phyloP scores from a whole-genome alignment of 2,329 filamentous ascomycete species.

The Ophiostoma montium region DNA sequence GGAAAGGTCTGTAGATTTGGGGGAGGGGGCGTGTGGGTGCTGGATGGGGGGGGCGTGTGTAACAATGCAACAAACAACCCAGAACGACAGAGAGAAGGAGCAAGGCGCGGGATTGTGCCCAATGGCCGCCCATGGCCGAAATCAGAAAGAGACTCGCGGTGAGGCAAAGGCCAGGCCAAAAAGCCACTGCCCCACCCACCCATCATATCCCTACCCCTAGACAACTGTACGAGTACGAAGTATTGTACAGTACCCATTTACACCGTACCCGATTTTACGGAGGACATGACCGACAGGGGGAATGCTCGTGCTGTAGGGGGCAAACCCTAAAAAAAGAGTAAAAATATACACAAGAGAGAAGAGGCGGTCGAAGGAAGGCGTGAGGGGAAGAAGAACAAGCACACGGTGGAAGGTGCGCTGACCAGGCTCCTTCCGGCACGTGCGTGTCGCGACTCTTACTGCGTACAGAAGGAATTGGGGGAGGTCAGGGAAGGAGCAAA shows the following conservation, averaged over 20 bases:
- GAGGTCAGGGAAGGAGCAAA: background rate
- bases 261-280: too few species aligned
- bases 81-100: background rate
- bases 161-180: slow-evolving; percentile 10
- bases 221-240: slow-evolving; percentile 8
- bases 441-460: too few species aligned
- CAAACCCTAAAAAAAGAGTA: slow-evolving; percentile 1
- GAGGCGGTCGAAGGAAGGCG: background rate
- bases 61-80: background rate
- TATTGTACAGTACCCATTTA: slow-evolving; percentile 8
- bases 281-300: slow-evolving; percentile 11
- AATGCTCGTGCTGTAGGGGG: slow-evolving; percentile 7
- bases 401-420: background rate
- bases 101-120: slow-evolving; percentile 13
- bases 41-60: background rate
- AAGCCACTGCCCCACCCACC: slow-evolving; percentile 7
- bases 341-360: background rate
- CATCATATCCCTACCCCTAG: slow-evolving; percentile 5
- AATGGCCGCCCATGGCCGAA: slow-evolving; percentile 9
- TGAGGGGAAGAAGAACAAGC: background rate
- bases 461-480: background rate
- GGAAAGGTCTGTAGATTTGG: slow-evolving; percentile 6
- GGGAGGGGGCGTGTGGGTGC: background rate
- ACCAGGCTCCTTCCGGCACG: background rate
- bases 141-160: slow-evolving; percentile 14